Evolutionary conservation across 306 rosid species (phyloP).

Genomic region (Vachellia pachyceras): DNA sequence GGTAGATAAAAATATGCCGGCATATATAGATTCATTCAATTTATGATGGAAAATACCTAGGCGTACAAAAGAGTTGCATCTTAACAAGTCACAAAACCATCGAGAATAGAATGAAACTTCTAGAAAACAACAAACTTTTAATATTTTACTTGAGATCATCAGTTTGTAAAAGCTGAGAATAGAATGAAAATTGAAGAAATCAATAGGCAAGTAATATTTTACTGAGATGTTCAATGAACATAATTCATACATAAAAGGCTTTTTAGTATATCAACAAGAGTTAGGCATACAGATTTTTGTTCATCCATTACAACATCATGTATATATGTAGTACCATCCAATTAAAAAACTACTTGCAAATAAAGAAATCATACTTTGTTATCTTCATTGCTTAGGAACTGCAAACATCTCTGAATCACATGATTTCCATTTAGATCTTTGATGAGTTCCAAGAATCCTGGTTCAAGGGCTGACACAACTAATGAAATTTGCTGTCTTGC

Average conservation of each 20-base stretch:
- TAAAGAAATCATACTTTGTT: conserved; percentile 49
- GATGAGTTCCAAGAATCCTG: conserved; percentile 69
- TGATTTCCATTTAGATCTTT: conserved; percentile 74
- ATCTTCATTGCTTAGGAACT: conserved; percentile 55
- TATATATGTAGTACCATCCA: conserved; percentile 8
- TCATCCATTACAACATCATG: conserved; percentile 9
- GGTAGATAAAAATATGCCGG: background rate
- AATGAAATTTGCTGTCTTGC: conserved; percentile 56
- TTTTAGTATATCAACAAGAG: background rate
- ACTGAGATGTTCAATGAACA: conserved; percentile 21
- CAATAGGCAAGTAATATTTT: background rate
- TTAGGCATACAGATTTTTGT: conserved; percentile 6
- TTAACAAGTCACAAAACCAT: background rate
- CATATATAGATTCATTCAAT: background rate
- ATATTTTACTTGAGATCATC: conserved; percentile 1
- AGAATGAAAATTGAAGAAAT: background rate
- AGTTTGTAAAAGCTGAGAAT: background rate
- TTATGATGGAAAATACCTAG: background rate
- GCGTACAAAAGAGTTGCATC: background rate
- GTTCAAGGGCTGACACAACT: conserved; percentile 62
- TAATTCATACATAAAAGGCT: conserved; percentile 3
- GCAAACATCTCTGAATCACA: conserved; percentile 69
- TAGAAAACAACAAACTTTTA: background rate
- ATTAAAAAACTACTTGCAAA: conserved; percentile 2
- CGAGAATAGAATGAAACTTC: background rate